Evolutionary conservation across 2,329 filamentous ascomycete species (phyloP).

Genomic region (Fusarium clavum): DNA sequence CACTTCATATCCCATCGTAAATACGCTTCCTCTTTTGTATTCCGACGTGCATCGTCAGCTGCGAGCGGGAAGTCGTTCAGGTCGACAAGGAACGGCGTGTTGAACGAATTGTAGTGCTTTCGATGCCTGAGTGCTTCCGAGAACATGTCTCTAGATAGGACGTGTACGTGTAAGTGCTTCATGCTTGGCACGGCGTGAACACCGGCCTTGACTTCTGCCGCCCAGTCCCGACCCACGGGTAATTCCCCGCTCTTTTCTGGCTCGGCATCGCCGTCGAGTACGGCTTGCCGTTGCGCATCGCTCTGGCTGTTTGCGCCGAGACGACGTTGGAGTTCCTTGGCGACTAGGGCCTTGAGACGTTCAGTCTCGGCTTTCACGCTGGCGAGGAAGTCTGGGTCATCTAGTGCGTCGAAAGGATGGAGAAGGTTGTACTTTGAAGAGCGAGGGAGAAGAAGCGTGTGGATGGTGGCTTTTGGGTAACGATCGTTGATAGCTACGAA

Average conservation of each 20-base stretch:
- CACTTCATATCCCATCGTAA: slow-evolving; percentile 76
- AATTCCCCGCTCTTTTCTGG: slow-evolving; percentile 54
- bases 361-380: slow-evolving; percentile 70
- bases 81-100: slow-evolving; percentile 83
- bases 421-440: slow-evolving; percentile 67
- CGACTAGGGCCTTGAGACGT: slow-evolving; percentile 73
- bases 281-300: slow-evolving; percentile 74
- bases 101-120: slow-evolving; percentile 94
- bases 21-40: slow-evolving; percentile 68
- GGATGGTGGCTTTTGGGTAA: slow-evolving; percentile 87
- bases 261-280: slow-evolving; percentile 68
- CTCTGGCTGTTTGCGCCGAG: slow-evolving; percentile 72
- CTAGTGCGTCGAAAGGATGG: slow-evolving; percentile 83
- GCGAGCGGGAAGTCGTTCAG: slow-evolving; percentile 83
- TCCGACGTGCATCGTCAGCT: slow-evolving; percentile 70
- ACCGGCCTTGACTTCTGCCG: slow-evolving; percentile 77
- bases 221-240: slow-evolving; percentile 83
- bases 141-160: slow-evolving; percentile 83
- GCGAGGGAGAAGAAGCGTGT: slow-evolving; percentile 89
- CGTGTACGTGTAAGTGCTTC: slow-evolving; percentile 91
- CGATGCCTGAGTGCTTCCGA: slow-evolving; percentile 78
- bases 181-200: slow-evolving; percentile 92
- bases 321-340: slow-evolving; percentile 76
- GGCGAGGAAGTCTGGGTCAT: slow-evolving; percentile 75
- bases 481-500: slow-evolving; percentile 84